These are phyloP conservation scores for Cupressus sempervirens DNA, from an alignment of 75 land plant species.

Conservation along the genomic window DNA sequence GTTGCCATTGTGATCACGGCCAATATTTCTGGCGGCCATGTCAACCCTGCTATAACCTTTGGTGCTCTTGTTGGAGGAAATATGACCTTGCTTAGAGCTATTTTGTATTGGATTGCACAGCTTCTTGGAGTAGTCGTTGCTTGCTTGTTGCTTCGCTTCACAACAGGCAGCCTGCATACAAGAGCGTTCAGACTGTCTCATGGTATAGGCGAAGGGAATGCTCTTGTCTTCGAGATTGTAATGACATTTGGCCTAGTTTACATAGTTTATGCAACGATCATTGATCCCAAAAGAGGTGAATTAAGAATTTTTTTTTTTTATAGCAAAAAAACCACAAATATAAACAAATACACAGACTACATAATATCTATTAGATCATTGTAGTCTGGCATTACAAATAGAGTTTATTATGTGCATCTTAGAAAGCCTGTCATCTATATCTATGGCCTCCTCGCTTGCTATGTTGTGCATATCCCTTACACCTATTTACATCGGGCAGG, in stretches of 20 bases:
- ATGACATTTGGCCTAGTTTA: slow-evolving; percentile 62
- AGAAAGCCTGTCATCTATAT: too few species aligned
- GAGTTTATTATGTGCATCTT: too few species aligned
- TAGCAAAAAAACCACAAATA: too few species aligned
- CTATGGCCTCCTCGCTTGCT: too few species aligned
- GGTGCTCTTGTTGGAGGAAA: slow-evolving; percentile 75
- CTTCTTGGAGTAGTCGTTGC: slow-evolving; percentile 68
- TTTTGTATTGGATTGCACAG: slow-evolving; percentile 87
- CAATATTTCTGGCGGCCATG: slow-evolving; percentile 90
- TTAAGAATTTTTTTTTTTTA: too few species aligned
- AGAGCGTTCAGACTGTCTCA: slow-evolving; percentile 26
- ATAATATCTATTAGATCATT: too few species aligned
- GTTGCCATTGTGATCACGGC: slow-evolving; percentile 49
- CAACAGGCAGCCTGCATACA: slow-evolving; percentile 50
- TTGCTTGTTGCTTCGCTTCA: slow-evolving; percentile 36
- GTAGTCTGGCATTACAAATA: too few species aligned
- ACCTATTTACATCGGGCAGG: too few species aligned
- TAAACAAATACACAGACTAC: too few species aligned
- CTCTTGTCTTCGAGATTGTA: slow-evolving; percentile 43
- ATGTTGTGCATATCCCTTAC: too few species aligned
- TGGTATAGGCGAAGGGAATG: slow-evolving; percentile 31
- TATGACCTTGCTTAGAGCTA: slow-evolving; percentile 54
- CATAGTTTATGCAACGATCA: slow-evolving; percentile 57
- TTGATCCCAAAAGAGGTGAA: slow-evolving; percentile 57
- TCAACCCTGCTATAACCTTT: slow-evolving; percentile 86